A percentile compares a stretch with the other conserved stretches of the same genome.
These are phyloP conservation scores for Exutisphaerella laricina DNA, from an alignment of 2,329 filamentous ascomycete genomes.

Conservation along the genomic window DNA sequence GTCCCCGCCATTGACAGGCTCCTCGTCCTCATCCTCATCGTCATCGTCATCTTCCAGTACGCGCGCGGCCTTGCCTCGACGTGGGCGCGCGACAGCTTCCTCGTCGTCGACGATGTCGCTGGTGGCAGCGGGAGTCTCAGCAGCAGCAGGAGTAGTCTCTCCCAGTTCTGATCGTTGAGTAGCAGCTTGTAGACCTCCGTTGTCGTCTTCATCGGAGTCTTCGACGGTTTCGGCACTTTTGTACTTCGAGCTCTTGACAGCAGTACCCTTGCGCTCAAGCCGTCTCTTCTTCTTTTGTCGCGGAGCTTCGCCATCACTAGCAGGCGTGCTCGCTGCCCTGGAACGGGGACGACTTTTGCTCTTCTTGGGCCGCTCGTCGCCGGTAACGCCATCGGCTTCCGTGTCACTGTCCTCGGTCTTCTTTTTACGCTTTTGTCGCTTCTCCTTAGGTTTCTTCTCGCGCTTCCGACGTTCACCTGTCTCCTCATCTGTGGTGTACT, in stretches of 20 bases:
- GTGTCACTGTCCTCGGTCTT: conserved; percentile 46
- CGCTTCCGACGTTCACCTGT: conserved; percentile 76
- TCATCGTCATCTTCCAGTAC: conserved; percentile 34
- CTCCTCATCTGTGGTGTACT: conserved; percentile 75
- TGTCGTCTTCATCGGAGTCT: conserved; percentile 61
- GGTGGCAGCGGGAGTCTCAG: conserved; percentile 20
- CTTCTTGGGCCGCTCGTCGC: conserved; percentile 42
- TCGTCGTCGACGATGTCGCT: conserved; percentile 25
- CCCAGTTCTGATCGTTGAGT: conserved; percentile 26
- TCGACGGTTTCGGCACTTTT: conserved; percentile 82
- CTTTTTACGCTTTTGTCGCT: conserved; percentile 53
- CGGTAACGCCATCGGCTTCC: conserved; percentile 41
- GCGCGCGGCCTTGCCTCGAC: conserved; percentile 29
- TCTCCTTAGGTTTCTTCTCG: conserved; percentile 57
- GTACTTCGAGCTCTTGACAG: conserved; percentile 55
- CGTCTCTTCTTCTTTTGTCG: conserved; percentile 56
- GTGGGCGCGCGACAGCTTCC: conserved; percentile 17
- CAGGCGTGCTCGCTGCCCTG: conserved; percentile 31
- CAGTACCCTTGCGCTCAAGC: conserved; percentile 49
- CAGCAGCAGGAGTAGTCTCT: conserved; percentile 24
- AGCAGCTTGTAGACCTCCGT: conserved; percentile 20
- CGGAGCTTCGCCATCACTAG: conserved; percentile 51
- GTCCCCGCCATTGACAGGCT: neutral
- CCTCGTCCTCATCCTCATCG: conserved; percentile 30
- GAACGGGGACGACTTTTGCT: conserved; percentile 31